A percentile compares a stretch with the other conserved stretches of the same genome.
phyloP scores from a whole-genome alignment of 225 moss, liverwort and hornwort species.

The Pseudoscleropodium purum region DNA sequence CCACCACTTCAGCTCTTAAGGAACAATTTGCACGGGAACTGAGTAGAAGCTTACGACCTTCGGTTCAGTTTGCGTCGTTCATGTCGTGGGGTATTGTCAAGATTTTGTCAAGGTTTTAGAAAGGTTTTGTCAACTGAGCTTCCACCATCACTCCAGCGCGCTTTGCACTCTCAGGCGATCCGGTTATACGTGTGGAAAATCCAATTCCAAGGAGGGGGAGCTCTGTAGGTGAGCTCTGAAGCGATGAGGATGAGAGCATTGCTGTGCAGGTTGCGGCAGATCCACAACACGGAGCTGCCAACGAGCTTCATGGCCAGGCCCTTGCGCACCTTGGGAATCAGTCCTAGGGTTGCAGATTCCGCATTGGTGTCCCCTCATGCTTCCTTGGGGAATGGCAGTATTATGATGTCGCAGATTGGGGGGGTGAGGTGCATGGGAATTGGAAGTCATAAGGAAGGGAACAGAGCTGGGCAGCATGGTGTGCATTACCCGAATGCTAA shows the following conservation, averaged over 20 bases:
- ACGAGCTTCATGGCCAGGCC: not conserved
- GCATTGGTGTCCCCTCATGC: not conserved
- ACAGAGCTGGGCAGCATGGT: conserved; percentile 36
- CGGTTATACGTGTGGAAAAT: not conserved
- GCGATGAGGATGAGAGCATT: conserved; percentile 16
- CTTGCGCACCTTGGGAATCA: not conserved
- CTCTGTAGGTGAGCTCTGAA: not conserved
- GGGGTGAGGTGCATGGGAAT: conserved; percentile 26
- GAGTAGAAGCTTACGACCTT: not conserved
- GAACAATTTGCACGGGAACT: not conserved
- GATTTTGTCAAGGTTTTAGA: not conserved
- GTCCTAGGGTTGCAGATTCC: not conserved
- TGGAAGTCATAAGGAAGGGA: conserved; percentile 33
- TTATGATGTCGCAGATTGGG: not conserved
- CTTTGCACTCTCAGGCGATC: not conserved
- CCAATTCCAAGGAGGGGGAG: not conserved
- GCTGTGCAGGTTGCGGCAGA: conserved; percentile 10
- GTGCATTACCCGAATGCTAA: conserved; percentile 10
- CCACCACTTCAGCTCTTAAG: not conserved
- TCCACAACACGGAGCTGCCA: not conserved
- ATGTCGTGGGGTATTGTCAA: not conserved
- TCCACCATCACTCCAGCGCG: not conserved
- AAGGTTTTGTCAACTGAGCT: not conserved
- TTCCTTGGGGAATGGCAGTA: not conserved
- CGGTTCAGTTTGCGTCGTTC: not conserved